Evolutionary conservation across 2,329 filamentous ascomycete genomes (phyloP), one percentile per base, ranked within the genome.

Genomic region (Claviceps arundinis): DNA sequence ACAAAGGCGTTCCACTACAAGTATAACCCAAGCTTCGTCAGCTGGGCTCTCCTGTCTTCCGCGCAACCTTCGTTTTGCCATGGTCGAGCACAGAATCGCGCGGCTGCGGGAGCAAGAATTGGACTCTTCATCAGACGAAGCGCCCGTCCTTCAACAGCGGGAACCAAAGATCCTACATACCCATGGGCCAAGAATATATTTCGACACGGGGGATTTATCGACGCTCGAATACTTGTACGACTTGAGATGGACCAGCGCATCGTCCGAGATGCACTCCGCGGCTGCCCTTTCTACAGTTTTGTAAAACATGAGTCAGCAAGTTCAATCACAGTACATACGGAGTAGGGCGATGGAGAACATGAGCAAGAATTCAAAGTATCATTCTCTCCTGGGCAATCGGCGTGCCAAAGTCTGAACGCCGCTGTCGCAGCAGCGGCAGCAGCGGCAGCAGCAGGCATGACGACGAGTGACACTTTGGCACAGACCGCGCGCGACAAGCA

Each of bases 211-310:
- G 49, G 90, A 96, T 71, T 95, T 91, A 75, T 98, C 93, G 69
- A 98, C 89, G 62, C 86, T 88, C 61, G 89, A 95, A 71, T 98
- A 98, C 67, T 96, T 94, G 82, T 98, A 98, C 55, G 85, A 84
- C 70, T 89, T 93, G 61, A 98, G 83, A 67, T 96, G 90, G 55
- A 86, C 76, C 60, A 98, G 80, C 51, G 89, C 89, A 63, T 97
- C 89, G 62, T 95, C 89, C 30, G 90, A 94, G 60, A 97, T 74
- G 69, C 85, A 85, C 68, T 85, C 82, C 60, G 82, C 80, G 53
- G 73, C 77, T 50, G 82, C 81, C 68, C 71, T 63, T 54, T 61
- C 69, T 70, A 52, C 30, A 8, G 44, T 24, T 44, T 26, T n/a
- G 13, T 5, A 17, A 34, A 11, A 54, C 41, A 45, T 13, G n/a